phyloP scores from a whole-genome alignment of 305 asterid species.

The Coffea humblotiana region DNA sequence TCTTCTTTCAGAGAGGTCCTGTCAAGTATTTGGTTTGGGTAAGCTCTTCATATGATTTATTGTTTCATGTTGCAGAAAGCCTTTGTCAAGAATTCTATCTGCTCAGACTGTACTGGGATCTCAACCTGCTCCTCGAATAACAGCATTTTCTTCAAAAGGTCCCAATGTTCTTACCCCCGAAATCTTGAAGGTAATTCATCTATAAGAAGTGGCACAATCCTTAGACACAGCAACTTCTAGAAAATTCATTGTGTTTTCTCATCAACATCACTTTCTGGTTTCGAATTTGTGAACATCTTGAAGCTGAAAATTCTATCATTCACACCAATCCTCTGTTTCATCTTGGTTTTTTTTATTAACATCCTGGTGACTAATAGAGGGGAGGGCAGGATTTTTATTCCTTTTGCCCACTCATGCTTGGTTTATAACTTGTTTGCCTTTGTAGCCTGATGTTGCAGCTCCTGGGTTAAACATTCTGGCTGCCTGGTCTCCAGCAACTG shows the following conservation, averaged over 20 bases:
- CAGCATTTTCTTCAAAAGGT: constrained; percentile 86
- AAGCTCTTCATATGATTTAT: not conserved
- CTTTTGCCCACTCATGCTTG: not conserved
- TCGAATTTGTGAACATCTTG: not conserved
- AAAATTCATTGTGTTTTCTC: not conserved
- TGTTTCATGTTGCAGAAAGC: constrained; percentile 42
- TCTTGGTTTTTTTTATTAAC: not conserved
- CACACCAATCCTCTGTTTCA: not conserved
- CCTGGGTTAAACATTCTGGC: constrained; percentile 96
- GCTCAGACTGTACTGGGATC: constrained; percentile 78
- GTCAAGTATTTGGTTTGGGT: not conserved
- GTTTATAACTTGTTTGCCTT: constrained; percentile 18
- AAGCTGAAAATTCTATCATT: not conserved
- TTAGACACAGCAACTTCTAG: not conserved
- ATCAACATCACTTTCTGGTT: not conserved
- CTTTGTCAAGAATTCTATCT: constrained; percentile 60
- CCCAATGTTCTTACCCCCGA: constrained; percentile 79
- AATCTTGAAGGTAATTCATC: constrained; percentile 69
- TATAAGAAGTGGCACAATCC: not conserved
- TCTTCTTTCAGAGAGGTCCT: not conserved
- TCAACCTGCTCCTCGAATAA: constrained; percentile 74
- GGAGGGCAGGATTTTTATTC: not conserved
- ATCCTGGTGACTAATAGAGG: not conserved
- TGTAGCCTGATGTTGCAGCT: constrained; percentile 87
- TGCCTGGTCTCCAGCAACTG: constrained; percentile 88